Evolutionary conservation across 2,329 filamentous ascomycete genomes (phyloP), one percentile per base, ranked within the genome.

Genomic region (Colletotrichum sp.): DNA sequence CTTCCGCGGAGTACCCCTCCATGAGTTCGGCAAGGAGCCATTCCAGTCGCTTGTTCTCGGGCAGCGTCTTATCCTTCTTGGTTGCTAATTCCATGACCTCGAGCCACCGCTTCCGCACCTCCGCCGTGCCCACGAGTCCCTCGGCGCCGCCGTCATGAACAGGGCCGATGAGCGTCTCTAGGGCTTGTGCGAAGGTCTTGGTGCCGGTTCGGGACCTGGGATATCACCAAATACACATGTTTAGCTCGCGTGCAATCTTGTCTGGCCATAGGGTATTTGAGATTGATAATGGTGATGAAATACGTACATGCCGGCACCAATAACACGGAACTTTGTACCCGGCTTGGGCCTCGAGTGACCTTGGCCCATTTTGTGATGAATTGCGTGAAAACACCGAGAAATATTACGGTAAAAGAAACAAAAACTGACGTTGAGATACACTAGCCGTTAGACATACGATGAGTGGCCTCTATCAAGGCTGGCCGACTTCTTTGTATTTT

Each of bases 141-240:
- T 80, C 77, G 2, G 79, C 79, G 52, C 79, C 79, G 52, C 78
- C 77, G 52, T 80, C 78, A 69, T 80, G 77, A 28, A 80, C 78
- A 4, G 79, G 79, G 5, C 74, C 79, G 28, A 81, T 78, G 28
- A 81, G 74, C 28, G 78, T 81, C 27, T 75, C 70, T 19, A 81
- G 74, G 2, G 79, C 80, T 15, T 59, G 69, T 36, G 75, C 74
- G 74, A 82, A 78, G 4, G 80, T 81, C 30, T 77, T 75, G 22
- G 80, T 81, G 61, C 80, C 80, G 8, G 80, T 81, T n/a, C 78
- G 77, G 8, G 79, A 74, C 68, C 68, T 71, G 19, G 2, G 6
- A 16, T 39, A 28, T 39, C 48, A 68, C 8, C n/a, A 39, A 13
- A 3, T n/a, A 22, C 19, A 59, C 48, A 8, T 2, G 3, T 9